Conservation (phyloP, 768 basidiomycete genomes). For the Russula sp. region DNA sequence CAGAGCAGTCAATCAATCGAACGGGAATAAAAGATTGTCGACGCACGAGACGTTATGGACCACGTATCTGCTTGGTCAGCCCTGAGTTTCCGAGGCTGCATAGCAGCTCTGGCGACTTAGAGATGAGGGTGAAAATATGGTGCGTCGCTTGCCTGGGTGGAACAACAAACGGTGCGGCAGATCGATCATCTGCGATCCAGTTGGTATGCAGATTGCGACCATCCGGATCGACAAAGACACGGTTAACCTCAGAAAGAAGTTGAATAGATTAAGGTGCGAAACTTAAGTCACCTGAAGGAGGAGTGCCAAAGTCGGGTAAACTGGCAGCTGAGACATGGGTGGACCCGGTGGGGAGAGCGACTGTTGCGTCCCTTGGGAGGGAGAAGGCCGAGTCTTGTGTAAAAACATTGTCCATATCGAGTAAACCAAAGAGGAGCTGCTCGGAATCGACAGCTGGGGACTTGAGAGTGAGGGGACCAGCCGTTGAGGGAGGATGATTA, state of each 20-base stretch:
- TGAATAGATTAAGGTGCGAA: constrained; percentile 30
- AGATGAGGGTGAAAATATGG: too few relatives aligned
- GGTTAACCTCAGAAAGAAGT: constrained; percentile 29
- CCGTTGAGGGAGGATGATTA: constrained; percentile 25
- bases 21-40: too few relatives aligned
- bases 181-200: too few relatives aligned
- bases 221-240: constrained; percentile 34
- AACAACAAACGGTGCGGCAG: constrained; percentile 35
- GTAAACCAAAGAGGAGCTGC: constrained; percentile 48
- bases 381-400: constrained; percentile 26
- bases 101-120: too few relatives aligned
- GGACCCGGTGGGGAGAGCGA: constrained; percentile 32
- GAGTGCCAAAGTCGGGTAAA: constrained; percentile 36
- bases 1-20: too few relatives aligned
- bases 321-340: constrained; percentile 36
- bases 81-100: too few relatives aligned
- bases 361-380: constrained; percentile 35
- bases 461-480: constrained; percentile 29
- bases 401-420: constrained; percentile 47
- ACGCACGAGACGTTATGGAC: too few relatives aligned
- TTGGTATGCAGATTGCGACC: constrained; percentile 35
- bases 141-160: constrained; percentile 27
- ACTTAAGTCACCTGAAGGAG: constrained; percentile 32
- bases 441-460: constrained; percentile 35
- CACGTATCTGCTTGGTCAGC: too few relatives aligned